Evolutionary conservation across 768 basidiomycete genomes (phyloP), one percentile per base, ranked within the genome.

Genomic region (Russula vinacea): DNA sequence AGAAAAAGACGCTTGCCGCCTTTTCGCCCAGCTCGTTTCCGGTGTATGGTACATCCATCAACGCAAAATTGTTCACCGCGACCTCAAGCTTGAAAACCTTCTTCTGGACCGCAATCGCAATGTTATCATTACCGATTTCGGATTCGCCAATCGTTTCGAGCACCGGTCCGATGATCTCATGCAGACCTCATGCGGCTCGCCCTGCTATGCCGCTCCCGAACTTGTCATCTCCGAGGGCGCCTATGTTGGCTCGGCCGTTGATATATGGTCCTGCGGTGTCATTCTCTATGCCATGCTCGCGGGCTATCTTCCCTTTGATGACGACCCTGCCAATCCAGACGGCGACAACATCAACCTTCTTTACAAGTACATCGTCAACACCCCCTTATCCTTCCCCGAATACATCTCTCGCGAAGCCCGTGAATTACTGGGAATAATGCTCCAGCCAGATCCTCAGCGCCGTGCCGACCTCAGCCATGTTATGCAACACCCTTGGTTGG

Each of bases 101-200:
- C 87, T 99, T 47, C 87, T 99, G 62, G 97, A 99, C 78, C 90
- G 95, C 66, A 87, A 98, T 73, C 87, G 97, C 56, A 98, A 99
- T 73, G 93, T 99, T 68, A 96, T 99, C 79, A 97, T 99, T 79
- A 98, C 97, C 62, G 97, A 98, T 74, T 99, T 99, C 74, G 97
- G 97, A 14, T 99, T 98, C 71, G 97, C 97, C 65, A 99, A 98
- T 78, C 87, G 90, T 56, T 99, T 98, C 73, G 93, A 96, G 74
- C 92, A 96, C 72, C 86, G 87, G 37, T 68, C 87, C 11, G 93
- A 95, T 76, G 97, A 99, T 73, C 85, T 98, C 68, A 98, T 98
- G 97, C 94, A 97, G 72, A 98, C 97, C 0, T 92, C 89, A 68
- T 98, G 97, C 68, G 97, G 97, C 17, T 91, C 89, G 33, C 97